phyloP scores from a whole-genome alignment of 2,329 filamentous ascomycete species.

The Colletotrichum spaethianum region DNA sequence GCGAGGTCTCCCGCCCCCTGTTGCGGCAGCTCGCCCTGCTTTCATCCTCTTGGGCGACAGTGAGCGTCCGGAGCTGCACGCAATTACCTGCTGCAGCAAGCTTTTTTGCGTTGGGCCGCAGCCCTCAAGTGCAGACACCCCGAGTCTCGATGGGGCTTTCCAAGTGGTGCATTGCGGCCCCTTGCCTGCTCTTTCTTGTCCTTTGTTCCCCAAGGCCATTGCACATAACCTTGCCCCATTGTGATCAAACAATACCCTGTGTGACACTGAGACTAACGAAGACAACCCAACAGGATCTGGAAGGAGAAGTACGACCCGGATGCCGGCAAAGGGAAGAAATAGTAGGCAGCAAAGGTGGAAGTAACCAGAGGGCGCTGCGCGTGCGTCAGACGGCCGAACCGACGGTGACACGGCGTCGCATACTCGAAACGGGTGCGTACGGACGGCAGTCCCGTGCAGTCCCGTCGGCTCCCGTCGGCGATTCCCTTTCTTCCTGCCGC shows the following conservation, averaged over 20 bases:
- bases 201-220: conserved; percentile 20
- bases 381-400: conserved; percentile 11
- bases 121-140: conserved; percentile 8
- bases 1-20: conserved; percentile 38
- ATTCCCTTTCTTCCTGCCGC: conserved; percentile 14
- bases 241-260: neutral
- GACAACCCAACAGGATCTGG: conserved; percentile 81
- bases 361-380: neutral
- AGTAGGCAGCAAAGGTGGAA: conserved; percentile 34
- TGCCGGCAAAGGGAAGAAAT: conserved; percentile 58
- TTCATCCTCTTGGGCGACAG: conserved; percentile 27
- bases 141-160: conserved; percentile 20
- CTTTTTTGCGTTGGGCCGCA: conserved; percentile 18
- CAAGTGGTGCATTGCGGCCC: conserved; percentile 12
- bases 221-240: conserved; percentile 10
- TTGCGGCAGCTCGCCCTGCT: conserved; percentile 32
- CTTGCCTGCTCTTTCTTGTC: neutral
- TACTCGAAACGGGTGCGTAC: conserved; percentile 36
- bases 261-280: conserved; percentile 27
- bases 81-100: conserved; percentile 16
- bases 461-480: conserved; percentile 18
- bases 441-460: conserved; percentile 18
- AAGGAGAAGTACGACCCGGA: conserved; percentile 90
- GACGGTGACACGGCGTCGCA: conserved; percentile 31
- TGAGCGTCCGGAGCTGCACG: conserved; percentile 24